phyloP scores from a whole-genome alignment of 768 basidiomycete genomes.

The Trametopsis cervina region DNA sequence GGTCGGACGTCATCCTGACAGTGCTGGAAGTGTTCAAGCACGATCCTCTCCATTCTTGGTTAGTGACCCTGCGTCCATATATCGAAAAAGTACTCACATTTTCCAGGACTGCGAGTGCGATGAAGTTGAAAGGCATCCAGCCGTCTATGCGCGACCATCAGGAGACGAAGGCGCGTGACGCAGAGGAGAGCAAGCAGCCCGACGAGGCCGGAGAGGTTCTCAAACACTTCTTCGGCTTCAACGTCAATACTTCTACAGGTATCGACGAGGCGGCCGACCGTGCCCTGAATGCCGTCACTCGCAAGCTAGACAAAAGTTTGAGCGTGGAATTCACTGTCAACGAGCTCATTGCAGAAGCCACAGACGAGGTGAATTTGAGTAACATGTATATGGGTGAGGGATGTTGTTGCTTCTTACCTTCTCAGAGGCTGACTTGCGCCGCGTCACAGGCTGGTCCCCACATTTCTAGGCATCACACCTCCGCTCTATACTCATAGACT shows the following conservation, averaged over 20 bases:
- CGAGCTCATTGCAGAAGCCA: constrained; percentile 85
- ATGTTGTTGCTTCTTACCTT: not conserved
- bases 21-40: constrained; percentile 96
- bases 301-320: constrained; percentile 77
- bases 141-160: constrained; percentile 19
- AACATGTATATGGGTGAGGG: constrained; percentile 68
- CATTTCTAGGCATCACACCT: too few relatives aligned
- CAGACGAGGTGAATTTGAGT: constrained; percentile 66
- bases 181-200: constrained; percentile 18
- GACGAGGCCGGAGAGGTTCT: constrained; percentile 17
- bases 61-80: too few relatives aligned
- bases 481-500: too few relatives aligned
- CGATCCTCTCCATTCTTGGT: constrained; percentile 94
- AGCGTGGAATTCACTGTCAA: constrained; percentile 94
- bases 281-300: constrained; percentile 70
- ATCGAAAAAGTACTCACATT: not conserved
- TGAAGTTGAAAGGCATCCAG: constrained; percentile 65
- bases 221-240: constrained; percentile 45
- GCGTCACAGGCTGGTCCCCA: not conserved
- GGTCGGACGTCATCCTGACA: constrained; percentile 85
- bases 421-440: not conserved
- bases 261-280: constrained; percentile 85
- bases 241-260: constrained; percentile 54
- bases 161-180: constrained; percentile 18
- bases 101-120: constrained; percentile 68